Conservation (phyloP, 2,329 filamentous ascomycete genomes). For the Peltaster fructicola region DNA sequence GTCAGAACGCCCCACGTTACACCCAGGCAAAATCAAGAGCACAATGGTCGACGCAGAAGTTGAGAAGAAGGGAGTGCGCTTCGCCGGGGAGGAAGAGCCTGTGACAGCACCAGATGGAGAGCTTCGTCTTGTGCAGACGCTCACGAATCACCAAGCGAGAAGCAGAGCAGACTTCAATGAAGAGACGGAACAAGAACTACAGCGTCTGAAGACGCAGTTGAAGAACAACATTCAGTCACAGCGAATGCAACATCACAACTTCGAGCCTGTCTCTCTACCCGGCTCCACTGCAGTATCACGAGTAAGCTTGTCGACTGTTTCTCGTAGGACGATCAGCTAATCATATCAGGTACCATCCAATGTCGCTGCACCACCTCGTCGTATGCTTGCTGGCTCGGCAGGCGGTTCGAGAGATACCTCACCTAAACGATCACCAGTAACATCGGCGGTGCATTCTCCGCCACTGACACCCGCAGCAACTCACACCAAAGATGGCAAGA, state of each 20-base stretch:
- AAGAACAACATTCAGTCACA: conserved; percentile 65
- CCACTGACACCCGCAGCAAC: conserved; percentile 77
- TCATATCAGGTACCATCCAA: conserved; percentile 29
- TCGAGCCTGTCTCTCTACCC: conserved; percentile 80
- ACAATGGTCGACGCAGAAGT: too few relatives aligned
- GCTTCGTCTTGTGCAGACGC: conserved; percentile 11
- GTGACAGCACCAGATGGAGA: conserved; percentile 27
- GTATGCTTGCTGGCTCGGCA: conserved; percentile 24
- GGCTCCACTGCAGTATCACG: conserved; percentile 67
- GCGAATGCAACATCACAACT: conserved; percentile 71
- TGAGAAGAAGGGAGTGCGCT: conserved; percentile 41
- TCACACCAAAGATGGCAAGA: conserved; percentile 34
- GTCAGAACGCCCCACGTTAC: too few relatives aligned
- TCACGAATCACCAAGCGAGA: conserved; percentile 9
- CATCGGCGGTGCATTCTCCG: conserved; percentile 64
- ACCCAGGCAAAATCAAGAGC: too few relatives aligned
- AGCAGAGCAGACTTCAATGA: conserved; percentile 19
- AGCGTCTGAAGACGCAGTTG: conserved; percentile 52
- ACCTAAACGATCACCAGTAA: conserved; percentile 47
- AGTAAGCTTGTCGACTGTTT: conserved; percentile 36
- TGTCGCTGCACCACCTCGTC: conserved; percentile 28
- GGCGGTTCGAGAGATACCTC: conserved; percentile 46
- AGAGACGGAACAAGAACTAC: conserved; percentile 37
- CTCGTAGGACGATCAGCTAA: conserved; percentile 8
- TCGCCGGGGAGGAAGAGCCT: conserved; percentile 57